Evolutionary conservation across 352 stramenopile species (phyloP).

Genomic region (Pythium scleroteichum): DNA sequence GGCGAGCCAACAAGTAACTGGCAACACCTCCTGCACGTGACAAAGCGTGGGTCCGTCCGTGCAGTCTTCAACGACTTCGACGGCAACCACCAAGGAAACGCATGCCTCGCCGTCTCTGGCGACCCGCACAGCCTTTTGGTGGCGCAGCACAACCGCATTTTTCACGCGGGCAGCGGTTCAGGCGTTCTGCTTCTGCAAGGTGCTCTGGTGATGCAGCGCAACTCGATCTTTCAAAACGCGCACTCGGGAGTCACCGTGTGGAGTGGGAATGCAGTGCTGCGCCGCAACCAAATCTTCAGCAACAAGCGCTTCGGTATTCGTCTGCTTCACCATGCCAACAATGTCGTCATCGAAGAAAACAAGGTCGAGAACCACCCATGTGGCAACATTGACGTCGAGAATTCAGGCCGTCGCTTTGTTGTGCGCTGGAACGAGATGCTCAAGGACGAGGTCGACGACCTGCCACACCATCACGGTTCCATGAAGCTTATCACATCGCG

Average conservation of each 20-base stretch:
- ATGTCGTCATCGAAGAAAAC: slow-evolving; percentile 80
- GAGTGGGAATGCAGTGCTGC: slow-evolving; percentile 56
- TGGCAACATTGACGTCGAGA: slow-evolving; percentile 74
- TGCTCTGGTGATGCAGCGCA: slow-evolving; percentile 55
- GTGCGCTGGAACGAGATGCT: slow-evolving; percentile 78
- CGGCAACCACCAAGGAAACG: slow-evolving; percentile 60
- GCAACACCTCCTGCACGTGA: slow-evolving; percentile 65
- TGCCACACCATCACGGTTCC: slow-evolving; percentile 57
- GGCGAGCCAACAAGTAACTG: slow-evolving; percentile 37
- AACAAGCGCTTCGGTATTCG: slow-evolving; percentile 77
- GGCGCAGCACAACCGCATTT: slow-evolving; percentile 62
- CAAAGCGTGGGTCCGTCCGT: slow-evolving; percentile 41
- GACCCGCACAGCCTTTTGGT: slow-evolving; percentile 40
- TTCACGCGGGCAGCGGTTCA: slow-evolving; percentile 49
- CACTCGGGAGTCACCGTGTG: slow-evolving; percentile 64
- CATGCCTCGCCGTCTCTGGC: slow-evolving; percentile 62
- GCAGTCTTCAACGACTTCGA: slow-evolving; percentile 74
- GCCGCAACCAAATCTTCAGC: slow-evolving; percentile 59
- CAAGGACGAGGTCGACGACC: slow-evolving; percentile 50
- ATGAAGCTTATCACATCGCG: slow-evolving; percentile 46
- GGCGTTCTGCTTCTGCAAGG: slow-evolving; percentile 62
- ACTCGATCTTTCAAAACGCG: slow-evolving; percentile 53
- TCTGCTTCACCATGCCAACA: slow-evolving; percentile 64
- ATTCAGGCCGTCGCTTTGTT: slow-evolving; percentile 73
- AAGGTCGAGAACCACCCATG: slow-evolving; percentile 61